Conservation (phyloP, 495 filamentous ascomycete genomes). For the Amorphotheca resinae region DNA sequence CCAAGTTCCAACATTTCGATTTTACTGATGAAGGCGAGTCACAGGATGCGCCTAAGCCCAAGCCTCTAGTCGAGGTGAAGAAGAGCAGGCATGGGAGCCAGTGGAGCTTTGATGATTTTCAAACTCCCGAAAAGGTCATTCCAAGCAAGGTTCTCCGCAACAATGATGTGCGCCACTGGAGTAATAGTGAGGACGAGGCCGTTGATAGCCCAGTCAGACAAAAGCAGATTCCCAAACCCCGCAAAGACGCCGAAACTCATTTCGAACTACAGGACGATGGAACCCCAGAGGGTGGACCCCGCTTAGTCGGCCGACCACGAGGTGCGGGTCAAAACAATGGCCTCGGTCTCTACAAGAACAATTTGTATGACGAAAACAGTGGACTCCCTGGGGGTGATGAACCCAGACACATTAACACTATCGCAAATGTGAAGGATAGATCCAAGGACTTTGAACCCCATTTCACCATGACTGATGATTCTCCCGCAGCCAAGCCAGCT, state of each 20-base stretch:
- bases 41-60: constrained; percentile 26
- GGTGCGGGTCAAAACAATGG: constrained; percentile 46
- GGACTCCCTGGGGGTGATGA: constrained; percentile 37
- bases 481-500: constrained; percentile 29
- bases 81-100: constrained; percentile 53
- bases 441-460: constrained; percentile 62
- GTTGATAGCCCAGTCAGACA: constrained; percentile 44
- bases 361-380: constrained; percentile 46
- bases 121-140: constrained; percentile 58
- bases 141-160: constrained; percentile 35
- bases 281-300: constrained; percentile 25
- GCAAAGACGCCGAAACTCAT: constrained; percentile 67
- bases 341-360: constrained; percentile 65
- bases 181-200: constrained; percentile 49
- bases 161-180: constrained; percentile 56
- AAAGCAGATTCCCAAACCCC: constrained; percentile 46
- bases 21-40: constrained; percentile 52
- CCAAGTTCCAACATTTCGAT: constrained; percentile 80
- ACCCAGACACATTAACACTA: constrained; percentile 51
- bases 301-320: constrained; percentile 25
- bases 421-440: constrained; percentile 54
- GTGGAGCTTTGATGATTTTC: constrained; percentile 82
- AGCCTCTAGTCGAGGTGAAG: constrained; percentile 26
- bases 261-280: constrained; percentile 57
- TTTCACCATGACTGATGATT: constrained; percentile 54